Base-by-base conservation (phyloP, 2,329 filamentous ascomycete species). In the Diaporthe vexans region DNA sequence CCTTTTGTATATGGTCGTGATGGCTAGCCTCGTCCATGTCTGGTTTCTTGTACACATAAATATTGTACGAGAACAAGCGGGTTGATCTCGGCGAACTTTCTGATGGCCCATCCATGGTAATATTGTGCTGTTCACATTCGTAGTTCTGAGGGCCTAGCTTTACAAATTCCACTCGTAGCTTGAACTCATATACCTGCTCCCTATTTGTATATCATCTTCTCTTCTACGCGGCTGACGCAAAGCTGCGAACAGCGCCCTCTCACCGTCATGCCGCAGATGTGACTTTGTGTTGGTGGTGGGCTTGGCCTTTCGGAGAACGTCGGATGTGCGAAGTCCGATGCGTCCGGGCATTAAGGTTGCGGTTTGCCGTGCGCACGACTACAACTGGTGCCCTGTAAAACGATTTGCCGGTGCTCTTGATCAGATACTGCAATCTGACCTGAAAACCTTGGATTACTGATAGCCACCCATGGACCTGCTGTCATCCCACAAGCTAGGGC, bases 321-420 rank as follows among this genome's bases (percentile, higher is more conserved):
- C 29, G 56, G 56, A 58, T 58, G 56, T 58, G 56, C 56, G 56
- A 58, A 58, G 56, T 37, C 56, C 56, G 56, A 37, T 58, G 33
- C 17, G 56, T n/a, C 21, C 56, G 56, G 56, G 56, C 56, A 58
- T 58, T 15, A n/a, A n/a, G 17, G 19, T 33, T 58, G 33, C 19
- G 56, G 13, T 37, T 56, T 7, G 33, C 56, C 56, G 33, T n/a
- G 37, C 19, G 10, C 19, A n/a, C 8, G 19, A n/a, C 56, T 37
- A 37, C 56, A 58, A 58, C 9, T 7, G 29, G 56, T 37, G 29
- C 56, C 11, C 17, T 58, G 33, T 8, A 58, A 15, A 58, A 35
- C 13, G 29, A 58, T 35, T 58, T 7, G 56, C 56, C 56, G 56
- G 19, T 4, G 33, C 56, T 3, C 2, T 37, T 37, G 19, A 58